phyloP scores from a whole-genome alignment of 78 protist species.

The Dictyostelium firmibasis region DNA sequence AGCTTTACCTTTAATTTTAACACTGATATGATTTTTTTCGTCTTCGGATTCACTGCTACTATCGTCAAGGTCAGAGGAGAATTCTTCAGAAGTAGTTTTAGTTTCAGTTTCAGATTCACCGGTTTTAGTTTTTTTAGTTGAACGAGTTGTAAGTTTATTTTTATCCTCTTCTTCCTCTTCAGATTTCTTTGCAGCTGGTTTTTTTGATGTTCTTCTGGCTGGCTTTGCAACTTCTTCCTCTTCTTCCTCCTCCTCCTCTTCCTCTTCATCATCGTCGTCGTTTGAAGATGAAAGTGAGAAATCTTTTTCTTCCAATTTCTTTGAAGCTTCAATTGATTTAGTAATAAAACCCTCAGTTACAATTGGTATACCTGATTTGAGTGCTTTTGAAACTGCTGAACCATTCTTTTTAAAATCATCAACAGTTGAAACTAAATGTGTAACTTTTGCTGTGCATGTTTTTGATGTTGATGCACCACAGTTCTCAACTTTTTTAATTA shows the following conservation, averaged over 20 bases:
- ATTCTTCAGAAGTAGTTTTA: conserved; percentile 3
- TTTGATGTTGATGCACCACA: conserved; percentile 14
- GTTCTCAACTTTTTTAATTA: background rate
- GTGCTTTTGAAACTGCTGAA: conserved; percentile 3
- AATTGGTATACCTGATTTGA: conserved; percentile 9
- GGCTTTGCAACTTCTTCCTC: conserved; percentile 16
- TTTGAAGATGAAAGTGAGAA: background rate
- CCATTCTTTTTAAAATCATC: conserved; percentile 27
- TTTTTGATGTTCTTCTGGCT: background rate
- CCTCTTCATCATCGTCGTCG: conserved; percentile 29
- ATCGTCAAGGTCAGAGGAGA: conserved; percentile 42
- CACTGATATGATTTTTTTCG: background rate
- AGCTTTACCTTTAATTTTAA: conserved; percentile 69
- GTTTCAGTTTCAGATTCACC: background rate
- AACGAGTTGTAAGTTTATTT: background rate
- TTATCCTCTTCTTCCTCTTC: background rate
- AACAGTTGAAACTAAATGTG: conserved; percentile 63
- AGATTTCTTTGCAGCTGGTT: background rate
- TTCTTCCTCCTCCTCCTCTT: conserved; percentile 64
- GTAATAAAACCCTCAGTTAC: conserved; percentile 58
- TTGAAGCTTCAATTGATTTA: conserved; percentile 26
- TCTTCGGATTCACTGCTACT: background rate
- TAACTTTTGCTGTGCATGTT: background rate
- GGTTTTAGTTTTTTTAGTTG: conserved; percentile 18
- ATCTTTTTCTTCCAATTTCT: conserved; percentile 33